These are phyloP conservation scores for Auricularia cornea DNA, from an alignment of 768 basidiomycete genomes.

Conservation along the genomic window DNA sequence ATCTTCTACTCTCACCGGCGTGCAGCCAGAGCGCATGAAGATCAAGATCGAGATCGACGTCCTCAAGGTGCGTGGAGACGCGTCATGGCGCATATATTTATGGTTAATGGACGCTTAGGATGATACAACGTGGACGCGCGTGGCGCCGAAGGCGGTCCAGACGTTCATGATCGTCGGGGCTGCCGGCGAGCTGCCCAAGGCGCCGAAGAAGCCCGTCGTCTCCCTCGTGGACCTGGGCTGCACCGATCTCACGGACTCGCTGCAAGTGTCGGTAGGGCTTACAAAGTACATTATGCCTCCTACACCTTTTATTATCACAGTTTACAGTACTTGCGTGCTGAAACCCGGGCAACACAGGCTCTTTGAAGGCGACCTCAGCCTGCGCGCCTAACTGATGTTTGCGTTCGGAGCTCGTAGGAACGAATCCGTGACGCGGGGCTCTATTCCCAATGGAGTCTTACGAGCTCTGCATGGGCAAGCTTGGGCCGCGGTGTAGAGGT, in stretches of 20 bases:
- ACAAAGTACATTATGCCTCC: constrained; percentile 53
- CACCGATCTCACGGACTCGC: constrained; percentile 64
- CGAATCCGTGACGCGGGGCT: too few relatives aligned
- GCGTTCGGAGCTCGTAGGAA: too few relatives aligned
- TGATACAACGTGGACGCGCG: constrained; percentile 77
- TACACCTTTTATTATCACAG: not conserved
- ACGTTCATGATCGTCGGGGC: constrained; percentile 91
- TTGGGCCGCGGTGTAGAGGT: too few relatives aligned
- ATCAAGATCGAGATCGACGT: constrained; percentile 91
- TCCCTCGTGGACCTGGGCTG: constrained; percentile 95
- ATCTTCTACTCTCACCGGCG: constrained; percentile 76
- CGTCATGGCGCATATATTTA: too few relatives aligned
- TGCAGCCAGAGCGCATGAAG: constrained; percentile 90
- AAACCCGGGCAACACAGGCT: constrained; percentile 89
- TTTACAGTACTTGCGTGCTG: not conserved
- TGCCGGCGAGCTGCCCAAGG: constrained; percentile 84
- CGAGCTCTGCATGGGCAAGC: too few relatives aligned
- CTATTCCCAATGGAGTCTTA: too few relatives aligned
- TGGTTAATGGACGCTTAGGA: too few relatives aligned
- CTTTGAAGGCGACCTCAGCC: constrained; percentile 98
- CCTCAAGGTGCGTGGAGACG: constrained; percentile 59
- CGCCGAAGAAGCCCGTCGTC: constrained; percentile 66
- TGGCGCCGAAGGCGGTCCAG: constrained; percentile 81
- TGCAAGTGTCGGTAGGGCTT: constrained; percentile 73
- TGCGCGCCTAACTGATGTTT: too few relatives aligned